Evolutionary conservation across 2,329 filamentous ascomycete species (phyloP), one percentile per base, ranked within the genome.

Genomic region (Colletotrichum sansevieriae): DNA sequence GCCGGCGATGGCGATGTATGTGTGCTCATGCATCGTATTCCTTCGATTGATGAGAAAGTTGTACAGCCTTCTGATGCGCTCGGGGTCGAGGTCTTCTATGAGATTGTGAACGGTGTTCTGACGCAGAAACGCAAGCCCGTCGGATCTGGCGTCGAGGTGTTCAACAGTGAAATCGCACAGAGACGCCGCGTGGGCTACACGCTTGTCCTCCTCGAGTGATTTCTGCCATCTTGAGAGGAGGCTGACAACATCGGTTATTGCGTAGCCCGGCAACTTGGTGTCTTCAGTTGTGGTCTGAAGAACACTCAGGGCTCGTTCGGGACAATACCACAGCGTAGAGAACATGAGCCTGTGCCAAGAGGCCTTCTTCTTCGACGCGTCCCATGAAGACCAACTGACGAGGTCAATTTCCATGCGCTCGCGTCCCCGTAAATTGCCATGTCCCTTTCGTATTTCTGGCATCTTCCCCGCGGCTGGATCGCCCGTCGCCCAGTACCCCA

Each of bases 1-100:
- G 47, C 76, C 77, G 3, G 85, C 85, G 49, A 87, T 80, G 2
- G 86, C 83, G 2, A 87, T 73, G 15, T 80, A 75, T 0, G 86
- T 88, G 68, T 84, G 76, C 10, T 72, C 70, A 51, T 83, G 79
- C 4, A 86, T 66, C 4, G 71, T 70, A 29, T 79, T 75, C 35
- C 4, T 0, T 71, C 65, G 8, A 74, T 71, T 65, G 6, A 70
- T 63, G 9, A 86, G 71, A 9, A 78, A 74, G 3, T 72, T 65
- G 64, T 82, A 82, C 1, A 86, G 73, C 11, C 78, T 74, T 9
- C 56, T 43, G 3, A 64, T 12, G 22, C 51, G 49, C 6, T 44
- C 39, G n/a, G 54, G 25, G 25, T 41, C 58, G 25, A 59, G 10
- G 6, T 41, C 22, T 15, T 15, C 22, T 0, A 73, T 41, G 6